Conservation (phyloP, 2,329 filamentous ascomycete species). For the Fusarium haematococcum region DNA sequence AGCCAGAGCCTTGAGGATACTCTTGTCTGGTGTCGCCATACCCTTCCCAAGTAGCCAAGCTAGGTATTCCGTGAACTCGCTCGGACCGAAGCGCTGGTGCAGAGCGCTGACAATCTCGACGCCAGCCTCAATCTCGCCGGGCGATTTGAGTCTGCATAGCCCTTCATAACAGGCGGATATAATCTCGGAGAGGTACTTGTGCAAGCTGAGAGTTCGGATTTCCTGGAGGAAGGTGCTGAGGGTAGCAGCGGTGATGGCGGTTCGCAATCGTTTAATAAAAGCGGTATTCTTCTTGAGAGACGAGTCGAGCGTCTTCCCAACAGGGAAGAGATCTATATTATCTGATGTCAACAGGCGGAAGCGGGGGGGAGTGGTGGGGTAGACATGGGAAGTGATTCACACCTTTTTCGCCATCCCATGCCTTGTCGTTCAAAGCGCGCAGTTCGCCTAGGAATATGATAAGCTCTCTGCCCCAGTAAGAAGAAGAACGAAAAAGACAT, state of each 20-base stretch:
- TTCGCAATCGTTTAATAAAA: slow-evolving; percentile 96
- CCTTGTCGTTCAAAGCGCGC: slow-evolving; percentile 86
- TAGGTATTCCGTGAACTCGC: slow-evolving; percentile 90
- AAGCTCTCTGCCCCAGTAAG: slow-evolving; percentile 12
- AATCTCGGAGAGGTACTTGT: slow-evolving; percentile 97
- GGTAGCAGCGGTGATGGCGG: slow-evolving; percentile 83
- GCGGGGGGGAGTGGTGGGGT: slow-evolving; percentile 30
- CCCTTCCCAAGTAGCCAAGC: slow-evolving; percentile 94
- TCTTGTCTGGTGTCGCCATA: slow-evolving; percentile 90
- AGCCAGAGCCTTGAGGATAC: slow-evolving; percentile 79
- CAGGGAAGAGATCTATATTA: slow-evolving; percentile 77
- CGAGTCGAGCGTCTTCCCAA: slow-evolving; percentile 87
- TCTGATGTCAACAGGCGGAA: slow-evolving; percentile 31
- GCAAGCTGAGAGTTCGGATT: slow-evolving; percentile 88
- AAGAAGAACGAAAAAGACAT: slow-evolving; percentile 41
- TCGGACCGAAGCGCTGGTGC: slow-evolving; percentile 91
- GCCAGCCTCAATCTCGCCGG: slow-evolving; percentile 90
- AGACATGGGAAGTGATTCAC: slow-evolving; percentile 40
- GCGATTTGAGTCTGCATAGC: slow-evolving; percentile 88
- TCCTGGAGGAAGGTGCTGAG: slow-evolving; percentile 89
- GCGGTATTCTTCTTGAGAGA: slow-evolving; percentile 98
- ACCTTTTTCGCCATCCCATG: slow-evolving; percentile 93
- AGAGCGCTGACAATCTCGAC: slow-evolving; percentile 95
- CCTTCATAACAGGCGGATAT: slow-evolving; percentile 96
- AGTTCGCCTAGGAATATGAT: slow-evolving; percentile 76